A percentile compares a stretch with the other conserved stretches of the same genome.
Conservation (phyloP, 2,329 filamentous ascomycete species). For the Colletotrichum lupini region DNA sequence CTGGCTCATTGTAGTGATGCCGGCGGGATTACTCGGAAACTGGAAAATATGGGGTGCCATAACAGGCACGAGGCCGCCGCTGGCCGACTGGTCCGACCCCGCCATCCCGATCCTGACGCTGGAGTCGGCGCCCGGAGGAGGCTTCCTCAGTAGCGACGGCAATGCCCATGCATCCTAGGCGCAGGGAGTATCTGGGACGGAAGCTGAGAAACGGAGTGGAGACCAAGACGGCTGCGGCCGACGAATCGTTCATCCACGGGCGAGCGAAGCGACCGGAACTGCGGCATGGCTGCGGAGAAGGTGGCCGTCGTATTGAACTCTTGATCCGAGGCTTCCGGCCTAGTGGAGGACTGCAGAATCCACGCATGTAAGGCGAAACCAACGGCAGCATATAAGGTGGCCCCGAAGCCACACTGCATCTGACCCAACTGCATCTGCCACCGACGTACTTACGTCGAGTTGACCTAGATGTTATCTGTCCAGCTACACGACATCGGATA, state of each 20-base stretch:
- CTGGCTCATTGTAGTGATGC: not conserved
- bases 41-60: not conserved
- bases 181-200: not conserved
- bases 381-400: slow-evolving; percentile 2
- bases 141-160: not conserved
- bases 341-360: slow-evolving; percentile 14
- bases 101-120: slow-evolving; percentile 10
- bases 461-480: not conserved
- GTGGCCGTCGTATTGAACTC: not conserved
- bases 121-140: slow-evolving; percentile 6
- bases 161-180: slow-evolving; percentile 18
- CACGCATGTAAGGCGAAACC: not conserved
- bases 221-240: slow-evolving; percentile 6
- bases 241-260: not conserved
- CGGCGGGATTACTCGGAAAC: slow-evolving; percentile 1
- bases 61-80: not conserved
- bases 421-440: not conserved
- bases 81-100: slow-evolving; percentile 11
- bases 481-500: not conserved
- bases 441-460: not conserved
- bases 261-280: not conserved
- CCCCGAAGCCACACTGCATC: slow-evolving; percentile 13
- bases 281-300: not conserved
- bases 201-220: slow-evolving; percentile 4
- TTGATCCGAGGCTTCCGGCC: not conserved